Evolutionary conservation across 2,329 filamentous ascomycete species (phyloP).

Genomic region (Diplocarpon rosae): DNA sequence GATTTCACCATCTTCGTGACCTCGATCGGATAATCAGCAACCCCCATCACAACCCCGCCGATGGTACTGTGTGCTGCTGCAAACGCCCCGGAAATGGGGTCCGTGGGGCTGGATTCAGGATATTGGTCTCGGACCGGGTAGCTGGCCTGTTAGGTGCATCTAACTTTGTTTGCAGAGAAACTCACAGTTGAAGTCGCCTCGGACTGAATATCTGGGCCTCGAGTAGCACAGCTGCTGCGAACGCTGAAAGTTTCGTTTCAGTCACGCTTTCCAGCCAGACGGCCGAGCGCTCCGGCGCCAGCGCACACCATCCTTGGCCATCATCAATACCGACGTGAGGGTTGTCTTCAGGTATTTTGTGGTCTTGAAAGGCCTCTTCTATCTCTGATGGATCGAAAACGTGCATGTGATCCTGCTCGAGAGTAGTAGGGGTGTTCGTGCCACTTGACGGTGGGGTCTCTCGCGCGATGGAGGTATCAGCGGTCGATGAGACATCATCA

Average conservation of each 20-base stretch:
- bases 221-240: constrained; percentile 10
- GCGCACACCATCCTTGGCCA: background rate
- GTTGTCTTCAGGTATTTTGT: background rate
- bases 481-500: background rate
- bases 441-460: constrained; percentile 3
- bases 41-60: constrained; percentile 11
- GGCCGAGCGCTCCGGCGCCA: background rate
- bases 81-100: constrained; percentile 13
- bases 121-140: background rate
- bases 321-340: background rate
- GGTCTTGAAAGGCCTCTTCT: background rate
- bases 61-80: constrained; percentile 9
- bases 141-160: background rate
- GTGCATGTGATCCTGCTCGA: constrained; percentile 1
- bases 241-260: constrained; percentile 7
- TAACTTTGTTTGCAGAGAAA: background rate
- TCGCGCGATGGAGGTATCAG: background rate
- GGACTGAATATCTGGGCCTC: constrained; percentile 3
- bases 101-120: constrained; percentile 3
- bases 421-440: constrained; percentile 3
- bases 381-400: constrained; percentile 3
- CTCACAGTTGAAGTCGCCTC: constrained; percentile 7
- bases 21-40: constrained; percentile 14
- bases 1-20: constrained; percentile 10
- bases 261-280: background rate